These are phyloP conservation scores for Lactuca sativa DNA, from an alignment of 129 eudicot species.

Conservation along the genomic window DNA sequence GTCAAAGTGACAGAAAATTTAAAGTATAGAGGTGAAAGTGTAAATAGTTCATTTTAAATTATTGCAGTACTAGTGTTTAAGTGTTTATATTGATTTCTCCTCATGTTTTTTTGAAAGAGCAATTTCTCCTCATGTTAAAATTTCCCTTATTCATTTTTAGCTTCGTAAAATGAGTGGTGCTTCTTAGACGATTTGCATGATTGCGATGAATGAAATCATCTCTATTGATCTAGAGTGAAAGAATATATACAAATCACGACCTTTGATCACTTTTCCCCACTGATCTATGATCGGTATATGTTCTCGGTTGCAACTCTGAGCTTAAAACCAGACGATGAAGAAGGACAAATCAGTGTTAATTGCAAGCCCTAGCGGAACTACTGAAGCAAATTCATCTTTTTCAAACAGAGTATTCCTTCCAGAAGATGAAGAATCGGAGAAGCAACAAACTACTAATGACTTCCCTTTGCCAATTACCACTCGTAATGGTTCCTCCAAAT, in stretches of 20 bases:
- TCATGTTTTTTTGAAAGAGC: too few relatives aligned
- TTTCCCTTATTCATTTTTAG: too few relatives aligned
- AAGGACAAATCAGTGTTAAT: conserved; percentile 57
- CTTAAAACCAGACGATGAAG: conserved; percentile 41
- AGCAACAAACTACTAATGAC: conserved; percentile 28
- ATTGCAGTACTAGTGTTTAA: too few relatives aligned
- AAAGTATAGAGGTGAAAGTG: too few relatives aligned
- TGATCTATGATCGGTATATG: conserved; percentile 6
- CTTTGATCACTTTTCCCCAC: conserved; percentile 9
- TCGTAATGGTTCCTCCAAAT: conserved; percentile 91
- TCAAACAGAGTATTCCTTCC: conserved; percentile 15
- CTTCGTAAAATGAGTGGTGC: too few relatives aligned
- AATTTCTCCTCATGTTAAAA: too few relatives aligned
- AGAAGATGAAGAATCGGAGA: conserved; percentile 34
- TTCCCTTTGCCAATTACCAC: conserved; percentile 42
- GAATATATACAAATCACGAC: neutral
- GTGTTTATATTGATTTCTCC: too few relatives aligned
- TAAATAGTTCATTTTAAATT: too few relatives aligned
- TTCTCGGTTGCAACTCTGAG: too few relatives aligned
- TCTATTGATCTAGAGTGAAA: neutral
- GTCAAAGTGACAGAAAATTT: too few relatives aligned
- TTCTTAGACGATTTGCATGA: too few relatives aligned
- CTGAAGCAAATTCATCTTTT: conserved; percentile 31
- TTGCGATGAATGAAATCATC: neutral
- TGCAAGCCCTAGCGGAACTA: conserved; percentile 32